Base-by-base conservation (phyloP, 2,329 filamentous ascomycete species). In the Fusarium camptoceras region DNA sequence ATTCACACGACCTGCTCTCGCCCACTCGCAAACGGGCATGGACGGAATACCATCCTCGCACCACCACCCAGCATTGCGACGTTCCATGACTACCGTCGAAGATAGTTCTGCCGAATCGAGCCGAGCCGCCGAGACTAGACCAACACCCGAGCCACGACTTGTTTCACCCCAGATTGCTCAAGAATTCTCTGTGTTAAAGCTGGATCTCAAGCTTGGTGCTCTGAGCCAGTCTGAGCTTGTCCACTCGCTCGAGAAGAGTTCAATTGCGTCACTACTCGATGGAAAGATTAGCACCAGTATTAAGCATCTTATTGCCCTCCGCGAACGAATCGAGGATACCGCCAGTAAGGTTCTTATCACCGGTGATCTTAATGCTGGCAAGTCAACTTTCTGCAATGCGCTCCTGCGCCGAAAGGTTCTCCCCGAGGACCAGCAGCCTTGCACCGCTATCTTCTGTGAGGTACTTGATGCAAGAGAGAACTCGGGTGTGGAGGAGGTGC, bases 311-410 rank as follows among this genome's bases (percentile, higher is more conserved):
- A 86, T 93, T 59, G 90, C 93, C 1, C 85, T 99, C 34, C 90
- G 94, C 64, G 96, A 98, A 72, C 91, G 96, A 55, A 99, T 99
- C 68, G 96, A 98, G 78, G 96, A 99, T 80, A 98, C 94, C 0
- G 93, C 95, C 7, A 98, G 95, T 81, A 99, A 99, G 80, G 96
- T 99, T 2, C 83, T 99, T 61, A 91, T 99, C 20, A 99, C 96
- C 0, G 96, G 96, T 76, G 96, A 99, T 78, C 82, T 99, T 56
- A 99, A 99, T 77, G 95, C 96, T 11, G 96, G 96, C 77, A 99
- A 99, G 78, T 99, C 96, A 6, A 99, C 96, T 1, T 99, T 99
- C 76, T 99, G 96, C 83, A 99, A 99, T 80, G 96, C 96, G n/a
- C 84, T 99, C 4, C 82, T 99, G 42, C 91, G 96, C 65, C 89